Evolutionary conservation across 2,329 filamentous ascomycete genomes (phyloP), one percentile per base, ranked within the genome.

Genomic region (Ophiostoma perfectum): DNA sequence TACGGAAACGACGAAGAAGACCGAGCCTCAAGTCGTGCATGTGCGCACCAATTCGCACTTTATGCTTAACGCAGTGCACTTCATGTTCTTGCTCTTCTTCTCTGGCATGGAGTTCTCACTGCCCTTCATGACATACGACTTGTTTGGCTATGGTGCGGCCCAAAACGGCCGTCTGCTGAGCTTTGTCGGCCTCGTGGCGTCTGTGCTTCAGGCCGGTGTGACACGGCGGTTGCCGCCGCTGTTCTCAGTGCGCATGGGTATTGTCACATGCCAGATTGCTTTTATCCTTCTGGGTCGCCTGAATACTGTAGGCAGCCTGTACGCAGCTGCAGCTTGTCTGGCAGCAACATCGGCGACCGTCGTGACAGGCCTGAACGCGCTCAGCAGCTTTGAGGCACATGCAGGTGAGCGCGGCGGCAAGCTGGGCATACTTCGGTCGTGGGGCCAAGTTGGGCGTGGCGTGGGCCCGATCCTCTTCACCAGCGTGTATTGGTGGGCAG

Each of bases 91-190:
- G 70, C 87, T 99, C 12, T 97, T 97, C 79, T 99, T 99, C 80
- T 97, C 92, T 2, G 95, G 95, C 70, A 94, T 99, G 90, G 95
- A 99, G 77, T 98, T 97, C 78, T 97, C 93, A 0, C 85, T 99
- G 3, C 93, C 95, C 0, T 99, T 99, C 78, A 93, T 99, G 87
- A 98, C 94, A 0, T 96, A 95, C 74, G 94, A 97, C 67, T 86
- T 99, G 62, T 98, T 98, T 78, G 85, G 86, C 8, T 96, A 95
- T 76, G 86, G 84, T 11, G 90, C 93, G 0, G 86, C 88, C 60
- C 86, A 92, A 66, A 96, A 96, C 72, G 95, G 95, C 16, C 87
- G 88, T 11, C 83, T 99, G 2, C 87, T 99, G 1, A 94, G 95
- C 5, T 95, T 91, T 78, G 91, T 99, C 74, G 95, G 95, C 0